Evolutionary conservation across 2,329 filamentous ascomycete species (phyloP).

Genomic region (Aspergillus bombycis): DNA sequence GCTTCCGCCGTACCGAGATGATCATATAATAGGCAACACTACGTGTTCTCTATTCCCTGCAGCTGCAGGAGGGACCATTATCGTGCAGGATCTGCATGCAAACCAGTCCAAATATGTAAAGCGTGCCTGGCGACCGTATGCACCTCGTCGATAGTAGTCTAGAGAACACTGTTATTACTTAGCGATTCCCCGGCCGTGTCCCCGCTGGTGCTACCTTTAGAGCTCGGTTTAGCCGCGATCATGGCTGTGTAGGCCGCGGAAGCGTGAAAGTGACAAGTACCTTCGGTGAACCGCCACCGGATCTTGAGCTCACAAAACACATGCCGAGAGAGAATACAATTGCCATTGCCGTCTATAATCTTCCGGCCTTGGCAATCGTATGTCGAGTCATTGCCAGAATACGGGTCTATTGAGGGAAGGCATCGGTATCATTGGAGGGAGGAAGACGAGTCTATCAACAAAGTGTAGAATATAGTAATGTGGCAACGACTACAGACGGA

Average conservation of each 20-base stretch:
- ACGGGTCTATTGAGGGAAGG: background rate
- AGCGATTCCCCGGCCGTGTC: too few species aligned
- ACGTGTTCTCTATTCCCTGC: background rate
- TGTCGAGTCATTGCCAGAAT: background rate
- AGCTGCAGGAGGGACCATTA: background rate
- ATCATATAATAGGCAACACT: background rate
- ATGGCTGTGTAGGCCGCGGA: background rate
- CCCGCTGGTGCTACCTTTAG: fast-evolving
- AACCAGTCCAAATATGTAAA: background rate
- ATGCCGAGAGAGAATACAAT: background rate
- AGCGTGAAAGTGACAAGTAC: background rate
- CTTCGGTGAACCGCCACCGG: background rate
- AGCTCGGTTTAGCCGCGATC: background rate
- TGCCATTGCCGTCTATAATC: background rate
- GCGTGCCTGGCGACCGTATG: background rate
- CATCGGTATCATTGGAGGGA: background rate
- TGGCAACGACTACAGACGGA: too few species aligned
- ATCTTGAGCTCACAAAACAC: background rate
- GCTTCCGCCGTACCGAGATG: too few species aligned
- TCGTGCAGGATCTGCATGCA: background rate
- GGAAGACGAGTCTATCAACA: background rate
- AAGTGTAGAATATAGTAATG: background rate
- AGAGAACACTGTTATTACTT: too few species aligned
- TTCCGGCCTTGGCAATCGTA: background rate
- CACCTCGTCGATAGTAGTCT: background rate